These are phyloP conservation scores for Jimgerdemannia flammicorona DNA, from an alignment of 192 early-diverging fungal species.

Conservation along the genomic window DNA sequence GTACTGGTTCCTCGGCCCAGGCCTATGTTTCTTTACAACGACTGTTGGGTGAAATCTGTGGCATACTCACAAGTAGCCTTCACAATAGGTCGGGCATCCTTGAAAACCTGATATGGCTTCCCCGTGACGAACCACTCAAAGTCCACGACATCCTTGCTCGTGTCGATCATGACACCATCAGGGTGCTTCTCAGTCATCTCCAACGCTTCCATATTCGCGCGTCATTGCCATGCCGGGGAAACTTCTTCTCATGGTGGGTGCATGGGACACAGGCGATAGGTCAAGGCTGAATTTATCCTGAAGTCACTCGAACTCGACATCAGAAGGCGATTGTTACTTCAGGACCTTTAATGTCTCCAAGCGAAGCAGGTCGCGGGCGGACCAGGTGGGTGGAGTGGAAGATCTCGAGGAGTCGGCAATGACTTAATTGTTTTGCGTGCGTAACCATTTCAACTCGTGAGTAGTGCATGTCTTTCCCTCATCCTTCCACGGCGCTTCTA, in stretches of 20 bases:
- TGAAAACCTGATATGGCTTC: conserved; percentile 42
- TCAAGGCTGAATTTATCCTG: conserved; percentile 87
- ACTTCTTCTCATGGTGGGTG: conserved; percentile 76
- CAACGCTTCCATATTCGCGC: conserved; percentile 76
- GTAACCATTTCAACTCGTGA: background rate
- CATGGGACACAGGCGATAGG: conserved; percentile 84
- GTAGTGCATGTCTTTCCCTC: too few relatives aligned
- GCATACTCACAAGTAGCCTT: conserved; percentile 95
- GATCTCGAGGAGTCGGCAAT: conserved; percentile 76
- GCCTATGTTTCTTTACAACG: conserved; percentile 77
- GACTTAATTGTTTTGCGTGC: conserved; percentile 64
- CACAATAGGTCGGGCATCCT: conserved; percentile 78
- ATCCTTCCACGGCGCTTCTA: too few relatives aligned
- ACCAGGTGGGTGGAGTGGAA: conserved; percentile 85
- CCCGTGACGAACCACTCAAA: conserved; percentile 66
- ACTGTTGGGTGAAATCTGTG: conserved; percentile 74
- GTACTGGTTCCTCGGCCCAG: conserved; percentile 55
- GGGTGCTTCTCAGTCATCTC: conserved; percentile 63
- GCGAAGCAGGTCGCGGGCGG: conserved; percentile 78
- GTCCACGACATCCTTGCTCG: conserved; percentile 66
- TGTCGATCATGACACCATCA: conserved; percentile 67
- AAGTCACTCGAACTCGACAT: conserved; percentile 95
- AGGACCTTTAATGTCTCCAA: conserved; percentile 81
- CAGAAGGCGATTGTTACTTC: conserved; percentile 77
- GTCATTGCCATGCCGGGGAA: conserved; percentile 93